Evolutionary conservation across 2,329 filamentous ascomycete genomes (phyloP), one percentile per base, ranked within the genome.

Genomic region (Dactylellina leptospora): DNA sequence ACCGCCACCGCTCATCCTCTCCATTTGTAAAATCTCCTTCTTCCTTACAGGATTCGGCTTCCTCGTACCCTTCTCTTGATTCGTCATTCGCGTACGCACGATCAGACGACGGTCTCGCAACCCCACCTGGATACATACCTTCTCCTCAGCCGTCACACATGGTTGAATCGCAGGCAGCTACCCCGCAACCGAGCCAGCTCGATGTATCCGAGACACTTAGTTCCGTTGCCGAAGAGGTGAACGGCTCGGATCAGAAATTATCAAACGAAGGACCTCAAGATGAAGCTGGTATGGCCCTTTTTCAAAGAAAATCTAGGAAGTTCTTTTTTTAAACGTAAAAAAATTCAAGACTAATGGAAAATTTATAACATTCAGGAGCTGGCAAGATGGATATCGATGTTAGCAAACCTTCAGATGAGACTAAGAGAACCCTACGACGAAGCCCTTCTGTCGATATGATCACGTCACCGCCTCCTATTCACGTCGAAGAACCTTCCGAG

Each of bases 141-240:
- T 71, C 66, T 2, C 66, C 66, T n/a, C 66, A 71, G 16, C 66
- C 66, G 18, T 71, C 66, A 62, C 66, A 71, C 51, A 71, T 71
- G 66, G 66, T 71, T 33, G 66, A 71, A 63, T 71, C 66, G 10
- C 58, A 62, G 50, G 66, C 66, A 13, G 58, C 66, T 10, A 71
- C 66, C 54, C 66, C 66, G 66, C 58, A 58, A 44, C 50, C 50
- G 23, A 71, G 55, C 20, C 66, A 71, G 60, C 33, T 63, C 20
- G 66, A 71, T 63, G 53, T 16, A 33, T 42, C 58, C 28, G 66
- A 62, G 36, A 56, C 22, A n/a, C 4, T 48, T 11, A 44, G 25
- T 3, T 16, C 5, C 18, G 10, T 8, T 22, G 6, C 20, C 22
- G 58, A 71, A 8, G 50, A 33, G 2, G 55, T 60, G 23, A 55